Evolutionary conservation across 2,329 filamentous ascomycete species (phyloP).

Genomic region (Didymosphaeria variabile): DNA sequence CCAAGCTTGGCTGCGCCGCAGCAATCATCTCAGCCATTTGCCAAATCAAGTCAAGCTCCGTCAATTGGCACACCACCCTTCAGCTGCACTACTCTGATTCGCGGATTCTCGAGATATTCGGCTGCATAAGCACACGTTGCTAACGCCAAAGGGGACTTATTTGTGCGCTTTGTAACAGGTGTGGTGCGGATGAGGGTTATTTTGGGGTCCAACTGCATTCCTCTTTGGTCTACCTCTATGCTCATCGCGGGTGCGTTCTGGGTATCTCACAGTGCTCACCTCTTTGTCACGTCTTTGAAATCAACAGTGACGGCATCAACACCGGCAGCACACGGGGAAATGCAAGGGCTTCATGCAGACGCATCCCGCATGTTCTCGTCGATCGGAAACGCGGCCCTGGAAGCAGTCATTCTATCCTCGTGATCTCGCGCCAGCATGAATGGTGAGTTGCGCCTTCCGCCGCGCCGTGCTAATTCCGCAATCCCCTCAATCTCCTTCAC

Average conservation of each 20-base stretch:
- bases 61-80: neutral
- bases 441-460: neutral
- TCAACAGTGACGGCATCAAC: neutral
- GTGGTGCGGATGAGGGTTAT: slow-evolving; percentile 18
- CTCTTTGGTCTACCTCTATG: neutral
- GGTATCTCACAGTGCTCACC: neutral
- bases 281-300: neutral
- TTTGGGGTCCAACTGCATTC: slow-evolving; percentile 16
- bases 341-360: neutral
- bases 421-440: neutral
- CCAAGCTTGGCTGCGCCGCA: slow-evolving; percentile 11
- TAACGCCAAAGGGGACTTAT: slow-evolving; percentile 2
- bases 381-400: neutral
- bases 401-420: neutral
- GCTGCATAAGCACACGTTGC: slow-evolving; percentile 2
- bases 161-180: slow-evolving; percentile 13
- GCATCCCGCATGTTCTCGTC: neutral
- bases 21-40: slow-evolving; percentile 20
- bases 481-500: slow-evolving; percentile 6
- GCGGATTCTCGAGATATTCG: neutral
- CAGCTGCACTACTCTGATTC: slow-evolving; percentile 10
- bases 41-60: slow-evolving; percentile 1
- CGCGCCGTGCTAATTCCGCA: slow-evolving; percentile 11
- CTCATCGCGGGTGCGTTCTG: neutral
- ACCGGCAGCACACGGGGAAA: neutral